phyloP scores from a whole-genome alignment of 1,284 basidiomycete species.

The Wallemia hederae region DNA sequence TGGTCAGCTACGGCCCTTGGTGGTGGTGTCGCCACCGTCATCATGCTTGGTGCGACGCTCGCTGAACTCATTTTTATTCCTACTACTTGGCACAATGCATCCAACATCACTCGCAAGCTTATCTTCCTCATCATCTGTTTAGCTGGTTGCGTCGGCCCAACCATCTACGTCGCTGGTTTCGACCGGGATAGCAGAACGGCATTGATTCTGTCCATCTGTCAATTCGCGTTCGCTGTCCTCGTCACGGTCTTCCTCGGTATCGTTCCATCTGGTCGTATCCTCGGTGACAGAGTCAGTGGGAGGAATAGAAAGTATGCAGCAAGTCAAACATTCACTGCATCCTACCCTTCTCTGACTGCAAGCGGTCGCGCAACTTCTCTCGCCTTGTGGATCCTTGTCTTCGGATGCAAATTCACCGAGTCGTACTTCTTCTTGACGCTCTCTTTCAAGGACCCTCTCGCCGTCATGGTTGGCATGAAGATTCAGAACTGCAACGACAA shows the following conservation, averaged over 20 bases:
- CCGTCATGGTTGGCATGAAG: slow-evolving; percentile 76
- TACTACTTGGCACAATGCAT: slow-evolving; percentile 87
- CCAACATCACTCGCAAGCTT: slow-evolving; percentile 60
- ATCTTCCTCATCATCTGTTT: slow-evolving; percentile 58
- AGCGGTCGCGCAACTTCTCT: slow-evolving; percentile 39
- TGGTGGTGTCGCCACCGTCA: slow-evolving; percentile 59
- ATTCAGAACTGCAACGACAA: slow-evolving; percentile 59
- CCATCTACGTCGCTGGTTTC: slow-evolving; percentile 60
- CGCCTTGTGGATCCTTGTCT: slow-evolving; percentile 58
- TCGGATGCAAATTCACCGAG: slow-evolving; percentile 75
- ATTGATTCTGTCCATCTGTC: slow-evolving; percentile 64
- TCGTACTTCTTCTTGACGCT: slow-evolving; percentile 85
- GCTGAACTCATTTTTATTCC: slow-evolving; percentile 87
- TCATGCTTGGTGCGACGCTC: slow-evolving; percentile 76
- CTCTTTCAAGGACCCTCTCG: slow-evolving; percentile 67
- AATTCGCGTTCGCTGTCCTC: slow-evolving; percentile 60
- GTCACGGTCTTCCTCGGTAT: slow-evolving; percentile 55
- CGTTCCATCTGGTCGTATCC: slow-evolving; percentile 75
- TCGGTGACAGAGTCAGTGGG: slow-evolving; percentile 74
- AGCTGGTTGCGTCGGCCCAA: slow-evolving; percentile 56
- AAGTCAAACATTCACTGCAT: slow-evolving; percentile 81
- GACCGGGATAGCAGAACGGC: slow-evolving; percentile 32
- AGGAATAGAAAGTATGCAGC: slow-evolving; percentile 82
- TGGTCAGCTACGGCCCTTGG: slow-evolving; percentile 74
- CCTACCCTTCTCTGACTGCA: slow-evolving; percentile 40